Evolutionary conservation across 2,329 filamentous ascomycete genomes (phyloP).

Genomic region (Alternaria ventricosa): DNA sequence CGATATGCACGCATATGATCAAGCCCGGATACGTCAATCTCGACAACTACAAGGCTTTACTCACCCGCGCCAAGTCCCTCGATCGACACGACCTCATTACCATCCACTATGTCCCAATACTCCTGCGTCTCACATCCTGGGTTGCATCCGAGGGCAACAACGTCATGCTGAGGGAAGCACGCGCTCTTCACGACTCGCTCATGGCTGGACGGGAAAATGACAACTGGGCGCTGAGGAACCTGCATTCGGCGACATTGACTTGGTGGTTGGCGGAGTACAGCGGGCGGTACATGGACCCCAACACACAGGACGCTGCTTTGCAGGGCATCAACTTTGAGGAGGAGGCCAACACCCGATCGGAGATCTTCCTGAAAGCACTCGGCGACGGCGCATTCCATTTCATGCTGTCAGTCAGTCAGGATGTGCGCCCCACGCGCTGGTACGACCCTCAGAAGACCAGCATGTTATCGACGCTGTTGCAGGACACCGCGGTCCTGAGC

Average conservation of each 20-base stretch:
- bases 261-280: slow-evolving; percentile 96
- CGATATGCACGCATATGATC: slow-evolving; percentile 80
- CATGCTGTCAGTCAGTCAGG: slow-evolving; percentile 81
- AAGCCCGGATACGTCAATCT: slow-evolving; percentile 74
- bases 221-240: slow-evolving; percentile 73
- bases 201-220: slow-evolving; percentile 70
- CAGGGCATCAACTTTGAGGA: slow-evolving; percentile 65
- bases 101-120: slow-evolving; percentile 82
- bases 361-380: slow-evolving; percentile 75
- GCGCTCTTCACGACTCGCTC: slow-evolving; percentile 72
- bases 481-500: slow-evolving; percentile 74
- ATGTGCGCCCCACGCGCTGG: slow-evolving; percentile 82
- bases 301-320: slow-evolving; percentile 58
- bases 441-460: slow-evolving; percentile 84
- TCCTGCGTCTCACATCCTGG: slow-evolving; percentile 77
- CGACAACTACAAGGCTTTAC: slow-evolving; percentile 75
- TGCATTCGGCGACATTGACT: slow-evolving; percentile 78
- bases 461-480: slow-evolving; percentile 81
- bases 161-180: slow-evolving; percentile 69
- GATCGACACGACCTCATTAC: slow-evolving; percentile 77
- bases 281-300: slow-evolving; percentile 81
- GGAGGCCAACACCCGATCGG: slow-evolving; percentile 74
- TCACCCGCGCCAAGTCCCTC: slow-evolving; percentile 70
- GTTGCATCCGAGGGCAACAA: slow-evolving; percentile 78
- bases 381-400: slow-evolving; percentile 94